Conservation (phyloP, 306 rosid genomes). For the Citrullus mucosospermus region DNA sequence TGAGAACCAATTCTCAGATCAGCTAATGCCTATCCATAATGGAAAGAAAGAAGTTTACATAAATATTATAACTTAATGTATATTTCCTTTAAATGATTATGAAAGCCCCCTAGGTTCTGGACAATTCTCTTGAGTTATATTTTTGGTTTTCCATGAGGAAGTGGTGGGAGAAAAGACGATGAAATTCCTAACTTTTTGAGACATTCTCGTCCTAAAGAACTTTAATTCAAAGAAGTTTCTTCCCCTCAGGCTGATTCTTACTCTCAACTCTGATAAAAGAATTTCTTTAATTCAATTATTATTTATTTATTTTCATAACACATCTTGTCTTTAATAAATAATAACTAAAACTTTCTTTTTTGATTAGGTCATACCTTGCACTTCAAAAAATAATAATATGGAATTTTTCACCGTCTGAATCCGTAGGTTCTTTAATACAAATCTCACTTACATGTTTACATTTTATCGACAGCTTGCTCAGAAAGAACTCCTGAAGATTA, state of each 20-base stretch:
- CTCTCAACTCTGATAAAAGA: neutral
- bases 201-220: neutral
- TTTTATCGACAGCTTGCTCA: constrained; percentile 77
- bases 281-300: neutral
- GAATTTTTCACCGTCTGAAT: neutral
- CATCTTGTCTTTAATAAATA: neutral
- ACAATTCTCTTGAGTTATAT: neutral
- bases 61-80: neutral
- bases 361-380: neutral
- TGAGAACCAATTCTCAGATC: neutral
- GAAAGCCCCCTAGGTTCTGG: neutral
- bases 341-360: neutral
- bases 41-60: neutral
- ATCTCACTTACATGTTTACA: constrained; percentile 16
- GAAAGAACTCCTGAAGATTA: constrained; percentile 89
- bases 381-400: neutral
- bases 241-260: neutral
- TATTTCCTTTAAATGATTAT: neutral
- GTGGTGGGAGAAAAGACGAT: neutral
- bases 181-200: neutral
- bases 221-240: neutral
- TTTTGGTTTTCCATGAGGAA: neutral
- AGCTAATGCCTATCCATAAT: neutral
- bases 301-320: neutral
- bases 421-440: neutral